A percentile compares a stretch with the other conserved stretches of the same genome.
These are phyloP conservation scores for Xylariaceae sp. DNA, from an alignment of 2,329 filamentous ascomycete genomes.

Conservation along the genomic window DNA sequence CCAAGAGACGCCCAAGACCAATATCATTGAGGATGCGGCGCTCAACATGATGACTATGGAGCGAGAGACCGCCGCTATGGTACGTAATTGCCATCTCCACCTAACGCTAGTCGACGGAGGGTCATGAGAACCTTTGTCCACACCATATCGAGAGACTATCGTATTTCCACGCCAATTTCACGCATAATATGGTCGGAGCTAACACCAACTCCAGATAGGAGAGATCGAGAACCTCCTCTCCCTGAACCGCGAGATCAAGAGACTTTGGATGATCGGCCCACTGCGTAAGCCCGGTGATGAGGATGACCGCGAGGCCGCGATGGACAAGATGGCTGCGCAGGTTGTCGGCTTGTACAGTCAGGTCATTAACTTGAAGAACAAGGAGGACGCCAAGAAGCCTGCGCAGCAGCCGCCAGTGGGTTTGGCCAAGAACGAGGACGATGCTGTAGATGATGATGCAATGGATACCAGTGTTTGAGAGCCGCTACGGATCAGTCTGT, in stretches of 20 bases:
- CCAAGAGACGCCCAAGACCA: slow-evolving; percentile 28
- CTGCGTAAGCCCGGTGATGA: slow-evolving; percentile 40
- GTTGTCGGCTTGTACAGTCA: slow-evolving; percentile 31
- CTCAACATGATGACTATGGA: slow-evolving; percentile 38
- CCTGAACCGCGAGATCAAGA: slow-evolving; percentile 44
- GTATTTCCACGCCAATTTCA: not conserved
- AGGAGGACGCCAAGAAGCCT: not conserved
- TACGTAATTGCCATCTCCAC: slow-evolving; percentile 15
- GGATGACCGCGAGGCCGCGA: slow-evolving; percentile 30
- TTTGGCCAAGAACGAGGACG: not conserved
- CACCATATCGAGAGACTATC: no score
- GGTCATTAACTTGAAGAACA: slow-evolving; percentile 22
- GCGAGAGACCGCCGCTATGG: slow-evolving; percentile 32
- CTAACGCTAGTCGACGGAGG: no score
- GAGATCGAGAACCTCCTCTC: slow-evolving; percentile 40
- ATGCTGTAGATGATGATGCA: not conserved
- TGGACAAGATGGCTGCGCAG: slow-evolving; percentile 31
- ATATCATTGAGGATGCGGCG: slow-evolving; percentile 33
- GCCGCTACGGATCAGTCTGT: not conserved
- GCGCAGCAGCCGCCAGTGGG: no score
- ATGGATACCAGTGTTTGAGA: not conserved
- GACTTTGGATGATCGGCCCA: slow-evolving; percentile 46
- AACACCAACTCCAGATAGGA: slow-evolving; percentile 27
- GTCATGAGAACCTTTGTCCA: not conserved
- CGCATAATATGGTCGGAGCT: not conserved